phyloP scores from a whole-genome alignment of 2,329 filamentous ascomycete genomes.

The Trichoderma atrobrunneum region DNA sequence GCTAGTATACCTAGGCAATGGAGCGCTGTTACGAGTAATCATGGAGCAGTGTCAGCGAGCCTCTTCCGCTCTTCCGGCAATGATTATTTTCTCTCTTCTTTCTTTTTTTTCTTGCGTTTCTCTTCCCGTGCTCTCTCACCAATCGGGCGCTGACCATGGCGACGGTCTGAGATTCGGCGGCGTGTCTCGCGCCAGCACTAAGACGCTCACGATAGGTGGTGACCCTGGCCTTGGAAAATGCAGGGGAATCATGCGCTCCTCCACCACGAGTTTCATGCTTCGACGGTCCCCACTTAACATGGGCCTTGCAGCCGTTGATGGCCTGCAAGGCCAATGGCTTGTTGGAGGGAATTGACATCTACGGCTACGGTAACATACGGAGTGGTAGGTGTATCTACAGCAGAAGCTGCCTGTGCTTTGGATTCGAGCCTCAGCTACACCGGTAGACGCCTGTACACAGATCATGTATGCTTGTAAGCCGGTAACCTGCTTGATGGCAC shows the following conservation, averaged over 20 bases:
- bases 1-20: background rate
- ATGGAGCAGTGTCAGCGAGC: background rate
- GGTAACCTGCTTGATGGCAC: background rate
- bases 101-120: background rate
- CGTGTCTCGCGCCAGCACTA: slow-evolving; percentile 14
- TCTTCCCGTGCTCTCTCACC: background rate
- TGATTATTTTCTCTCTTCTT: background rate
- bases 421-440: background rate
- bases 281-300: background rate
- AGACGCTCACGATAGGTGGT: slow-evolving; percentile 6
- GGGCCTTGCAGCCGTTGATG: background rate
- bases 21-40: background rate
- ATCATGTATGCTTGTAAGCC: background rate
- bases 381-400: background rate
- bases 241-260: slow-evolving; percentile 16
- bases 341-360: background rate
- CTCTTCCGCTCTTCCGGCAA: background rate
- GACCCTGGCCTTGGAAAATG: slow-evolving; percentile 2
- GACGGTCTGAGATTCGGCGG: slow-evolving; percentile 18
- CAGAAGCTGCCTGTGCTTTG: background rate
- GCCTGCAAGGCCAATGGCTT: background rate
- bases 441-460: background rate
- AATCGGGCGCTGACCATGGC: slow-evolving; percentile 5
- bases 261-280: slow-evolving; percentile 19
- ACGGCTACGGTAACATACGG: background rate